phyloP scores from a whole-genome alignment of 768 basidiomycete genomes.

The Lepiota brunneoincarnata region DNA sequence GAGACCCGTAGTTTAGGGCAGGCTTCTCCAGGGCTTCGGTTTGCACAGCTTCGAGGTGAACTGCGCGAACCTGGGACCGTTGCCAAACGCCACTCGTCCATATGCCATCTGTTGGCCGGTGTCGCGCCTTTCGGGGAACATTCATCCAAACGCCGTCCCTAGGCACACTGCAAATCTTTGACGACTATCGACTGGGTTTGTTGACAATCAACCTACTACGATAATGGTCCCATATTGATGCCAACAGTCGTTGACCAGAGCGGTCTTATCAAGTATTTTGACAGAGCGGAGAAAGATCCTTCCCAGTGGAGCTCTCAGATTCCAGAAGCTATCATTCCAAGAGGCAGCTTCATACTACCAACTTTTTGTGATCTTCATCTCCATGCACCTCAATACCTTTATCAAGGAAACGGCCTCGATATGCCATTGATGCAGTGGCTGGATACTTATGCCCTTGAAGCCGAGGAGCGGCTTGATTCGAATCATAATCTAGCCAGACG shows the following conservation, averaged over 20 bases:
- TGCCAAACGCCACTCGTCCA: background rate
- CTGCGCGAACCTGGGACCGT: background rate
- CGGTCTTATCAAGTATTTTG: conserved; percentile 54
- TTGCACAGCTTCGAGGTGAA: background rate
- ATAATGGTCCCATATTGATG: background rate
- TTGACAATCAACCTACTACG: conserved; percentile 6
- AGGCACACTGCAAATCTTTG: conserved; percentile 51
- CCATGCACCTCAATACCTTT: conserved; percentile 88
- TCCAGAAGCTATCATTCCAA: conserved; percentile 33
- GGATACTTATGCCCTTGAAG: conserved; percentile 75
- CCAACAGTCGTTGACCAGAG: conserved; percentile 28
- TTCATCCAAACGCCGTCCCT: conserved; percentile 56
- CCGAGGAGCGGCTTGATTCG: conserved; percentile 72
- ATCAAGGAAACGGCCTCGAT: conserved; percentile 84
- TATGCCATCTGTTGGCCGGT: background rate
- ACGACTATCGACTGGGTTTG: conserved; percentile 54
- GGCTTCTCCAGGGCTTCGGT: too few relatives aligned
- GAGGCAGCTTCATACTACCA: conserved; percentile 69
- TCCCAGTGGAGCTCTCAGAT: conserved; percentile 11
- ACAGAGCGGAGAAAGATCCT: conserved; percentile 20
- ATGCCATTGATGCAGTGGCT: conserved; percentile 86
- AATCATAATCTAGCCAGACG: conserved; percentile 55
- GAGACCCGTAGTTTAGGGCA: background rate
- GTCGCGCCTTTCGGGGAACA: conserved; percentile 41
- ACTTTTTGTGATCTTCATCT: conserved; percentile 83